Evolutionary conservation across 805 yeast genomes (phyloP), one percentile per base, ranked within the genome.

Genomic region (Hanseniaspora valbyensis): DNA sequence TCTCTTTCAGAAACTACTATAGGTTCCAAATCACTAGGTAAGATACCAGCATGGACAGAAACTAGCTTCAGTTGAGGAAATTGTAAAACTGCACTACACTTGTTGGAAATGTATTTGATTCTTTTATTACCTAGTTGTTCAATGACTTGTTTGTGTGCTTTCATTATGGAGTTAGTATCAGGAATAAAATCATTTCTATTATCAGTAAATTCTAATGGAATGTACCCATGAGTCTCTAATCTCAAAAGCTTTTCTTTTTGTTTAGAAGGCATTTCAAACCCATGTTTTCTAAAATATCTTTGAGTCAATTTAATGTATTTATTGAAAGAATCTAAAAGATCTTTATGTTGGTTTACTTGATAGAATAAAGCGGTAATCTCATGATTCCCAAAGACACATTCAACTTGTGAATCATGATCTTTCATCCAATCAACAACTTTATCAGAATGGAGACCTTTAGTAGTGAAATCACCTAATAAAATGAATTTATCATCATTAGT

Each of bases 311-410:
- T 57, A 16, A 51, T 44, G 19, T 58, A 58, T 7, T 55, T 54
- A 37, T 57, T 54, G 39, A 37, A 38, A 8, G 50, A 45, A 8
- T 58, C 36, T 28, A 26, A 18, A 22, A 38, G 26, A 16, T 29
- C 33, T 38, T 45, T 30, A 10, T 44, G 22, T 10, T 37, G 28
- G 19, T 74, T 63, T 78, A 88, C 58, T 68, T 73, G 53, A 66
- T 76, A 22, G 50, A 78, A 72, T 56, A 89, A 60, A 10, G 83
- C 74, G 54, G 78, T 80, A 54, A 81, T 71, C 64, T 89, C 97
- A 64, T 90, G 96, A 67, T 89, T 89, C 0, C 97, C 96, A 53
- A 92, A 67, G 2, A 89, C 77, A 61, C 95, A 88, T 49, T 76
- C 78, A 14, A 84, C 74, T 2, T 52, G 36, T 4, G 57, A 56